A percentile compares a stretch with the other conserved stretches of the same genome.
Conservation (phyloP, 306 rosid species). For the Datisca glomerata region DNA sequence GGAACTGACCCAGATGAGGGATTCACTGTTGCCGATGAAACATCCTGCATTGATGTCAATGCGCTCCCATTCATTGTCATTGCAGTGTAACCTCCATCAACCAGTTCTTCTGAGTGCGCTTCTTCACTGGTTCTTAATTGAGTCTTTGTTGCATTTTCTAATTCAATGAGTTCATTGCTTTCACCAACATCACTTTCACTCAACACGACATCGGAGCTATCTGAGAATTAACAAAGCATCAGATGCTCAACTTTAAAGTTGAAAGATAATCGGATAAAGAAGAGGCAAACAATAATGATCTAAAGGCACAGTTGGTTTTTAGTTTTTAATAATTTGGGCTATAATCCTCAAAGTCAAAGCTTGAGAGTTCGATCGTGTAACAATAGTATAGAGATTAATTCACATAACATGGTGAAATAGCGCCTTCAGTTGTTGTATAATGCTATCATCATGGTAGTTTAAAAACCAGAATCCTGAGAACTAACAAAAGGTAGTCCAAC, state of each 20-base stretch:
- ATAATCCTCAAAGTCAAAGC: no score
- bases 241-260: conserved; percentile 17
- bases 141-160: conserved; percentile 22
- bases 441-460: neutral
- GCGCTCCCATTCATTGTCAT: conserved; percentile 18
- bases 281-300: no score
- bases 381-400: no score
- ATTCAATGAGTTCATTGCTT: conserved; percentile 16
- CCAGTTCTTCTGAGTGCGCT: conserved; percentile 14
- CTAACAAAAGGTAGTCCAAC: no score
- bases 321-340: no score
- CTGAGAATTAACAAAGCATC: conserved; percentile 29
- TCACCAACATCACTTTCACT: conserved; percentile 26
- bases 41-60: conserved; percentile 20
- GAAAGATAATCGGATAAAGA: conserved; percentile 7
- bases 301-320: no score
- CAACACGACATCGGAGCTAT: conserved; percentile 19
- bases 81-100: conserved; percentile 18
- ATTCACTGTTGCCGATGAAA: conserved; percentile 18
- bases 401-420: no score
- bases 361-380: no score
- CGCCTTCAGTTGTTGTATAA: no score
- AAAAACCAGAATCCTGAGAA: neutral
- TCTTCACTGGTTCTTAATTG: conserved; percentile 5
- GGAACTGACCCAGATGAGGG: conserved; percentile 34